Base-by-base conservation (phyloP, 768 basidiomycete species). In the Lenzites betulinus region DNA sequence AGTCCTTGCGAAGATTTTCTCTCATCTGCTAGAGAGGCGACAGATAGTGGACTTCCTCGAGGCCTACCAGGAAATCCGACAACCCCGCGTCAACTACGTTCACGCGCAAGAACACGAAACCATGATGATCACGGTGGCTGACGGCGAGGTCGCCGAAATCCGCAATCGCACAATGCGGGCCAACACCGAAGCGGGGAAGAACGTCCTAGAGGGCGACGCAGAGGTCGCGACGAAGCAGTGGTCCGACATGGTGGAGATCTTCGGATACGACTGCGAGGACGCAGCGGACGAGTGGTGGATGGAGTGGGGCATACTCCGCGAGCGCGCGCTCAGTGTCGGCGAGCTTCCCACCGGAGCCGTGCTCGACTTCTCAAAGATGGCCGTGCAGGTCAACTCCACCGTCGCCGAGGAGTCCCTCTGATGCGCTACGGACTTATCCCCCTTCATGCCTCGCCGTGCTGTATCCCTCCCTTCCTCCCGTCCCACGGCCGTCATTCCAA, bases 1-100 rank as follows among this genome's bases (percentile, higher is more conserved):
- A 9, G 74, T 77, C 3, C 67, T 78, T 11, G 76, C 71, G 33
- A 75, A 73, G 59, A 66, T 78, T 26, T 78, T 78, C 68, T 71
- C 74, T 5, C 75, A 74, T 56, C 66, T 77, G 18, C 62, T 62
- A 43, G 42, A 46, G 7, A 52, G 62, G 23, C 70, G 69, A 25
- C 75, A 76, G 54, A 73, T 77, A 55, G 53, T 47, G 6, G 67
- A 64, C 49, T 69, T 76, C 47, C 65, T 76, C 2, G 69, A 71
- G 48, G 76, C 74, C 1, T 76, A 71, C 58, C 72, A 75, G 53
- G 71, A 74, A 41, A 54, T 76, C 22, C 74, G 76, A 13, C 71
- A 75, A 43, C 48, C 60, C 30, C 74, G 75, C 43, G 63, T 67
- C 41, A 33, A 55, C n/a, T 41, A 60, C 6, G 61, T 71, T 18